phyloP scores from a whole-genome alignment of 495 filamentous ascomycete species.

The Daldinia bambusicola region DNA sequence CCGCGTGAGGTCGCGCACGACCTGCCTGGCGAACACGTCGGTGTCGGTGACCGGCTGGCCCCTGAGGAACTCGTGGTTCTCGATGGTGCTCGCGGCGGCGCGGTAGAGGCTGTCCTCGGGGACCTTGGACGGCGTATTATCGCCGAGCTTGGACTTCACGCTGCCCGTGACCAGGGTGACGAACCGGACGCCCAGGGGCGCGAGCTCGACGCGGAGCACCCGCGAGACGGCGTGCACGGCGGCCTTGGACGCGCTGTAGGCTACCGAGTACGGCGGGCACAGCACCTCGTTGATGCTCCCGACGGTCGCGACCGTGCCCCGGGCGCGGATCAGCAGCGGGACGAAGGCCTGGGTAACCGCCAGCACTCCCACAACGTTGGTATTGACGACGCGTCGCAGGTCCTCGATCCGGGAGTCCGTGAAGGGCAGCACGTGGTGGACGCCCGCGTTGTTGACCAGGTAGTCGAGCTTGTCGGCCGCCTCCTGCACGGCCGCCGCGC shows the following conservation, averaged over 20 bases:
- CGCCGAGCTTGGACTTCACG: conserved; percentile 42
- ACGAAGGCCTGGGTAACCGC: conserved; percentile 65
- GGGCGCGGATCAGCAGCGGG: conserved; percentile 59
- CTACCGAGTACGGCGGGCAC: conserved; percentile 55
- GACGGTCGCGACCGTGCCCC: conserved; percentile 61
- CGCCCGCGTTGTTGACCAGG: conserved; percentile 68
- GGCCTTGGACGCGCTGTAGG: conserved; percentile 66
- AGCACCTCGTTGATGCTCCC: conserved; percentile 60
- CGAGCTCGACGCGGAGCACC: conserved; percentile 63
- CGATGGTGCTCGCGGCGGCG: conserved; percentile 26
- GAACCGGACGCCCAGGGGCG: conserved; percentile 59
- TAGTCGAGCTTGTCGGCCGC: conserved; percentile 52
- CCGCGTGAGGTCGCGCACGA: conserved; percentile 46
- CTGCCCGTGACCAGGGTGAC: conserved; percentile 48
- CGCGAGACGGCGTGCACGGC: conserved; percentile 57
- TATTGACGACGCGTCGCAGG: conserved; percentile 59
- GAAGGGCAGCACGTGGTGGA: conserved; percentile 55
- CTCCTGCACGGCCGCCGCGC: conserved; percentile 39
- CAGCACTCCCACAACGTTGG: conserved; percentile 65
- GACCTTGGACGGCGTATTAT: conserved; percentile 40
- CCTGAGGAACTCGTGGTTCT: conserved; percentile 38
- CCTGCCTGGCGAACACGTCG: conserved; percentile 46
- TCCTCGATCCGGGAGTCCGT: conserved; percentile 59
- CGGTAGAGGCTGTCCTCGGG: conserved; percentile 38
- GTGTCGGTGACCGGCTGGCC: conserved; percentile 34